Conservation (phyloP, 2,329 filamentous ascomycete genomes). For the Ramularia collo-cygni region DNA sequence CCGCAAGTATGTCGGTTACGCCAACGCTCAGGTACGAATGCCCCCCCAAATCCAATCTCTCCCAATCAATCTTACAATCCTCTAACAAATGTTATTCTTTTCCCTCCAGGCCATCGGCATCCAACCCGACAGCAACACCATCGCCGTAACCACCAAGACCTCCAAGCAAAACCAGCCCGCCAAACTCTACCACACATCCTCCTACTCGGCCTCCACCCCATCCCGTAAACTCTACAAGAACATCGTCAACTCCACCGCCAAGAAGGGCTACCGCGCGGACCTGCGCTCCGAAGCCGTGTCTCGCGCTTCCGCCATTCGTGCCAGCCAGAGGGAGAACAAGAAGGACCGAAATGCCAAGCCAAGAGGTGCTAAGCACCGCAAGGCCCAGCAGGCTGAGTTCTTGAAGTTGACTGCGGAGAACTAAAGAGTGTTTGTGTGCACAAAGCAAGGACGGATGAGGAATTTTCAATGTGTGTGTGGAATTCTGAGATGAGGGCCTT, state of each 20-base stretch:
- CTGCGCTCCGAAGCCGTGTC: slow-evolving; percentile 61
- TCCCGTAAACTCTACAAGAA: slow-evolving; percentile 84
- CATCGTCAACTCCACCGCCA: slow-evolving; percentile 75
- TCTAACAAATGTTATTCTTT: slow-evolving; percentile 1
- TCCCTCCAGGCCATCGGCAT: slow-evolving; percentile 69
- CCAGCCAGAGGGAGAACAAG: slow-evolving; percentile 67
- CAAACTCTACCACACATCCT: slow-evolving; percentile 56
- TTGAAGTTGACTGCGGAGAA: slow-evolving; percentile 5
- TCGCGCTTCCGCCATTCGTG: slow-evolving; percentile 70
- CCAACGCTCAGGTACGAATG: slow-evolving; percentile 76
- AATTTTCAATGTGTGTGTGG: neutral
- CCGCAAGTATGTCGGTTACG: slow-evolving; percentile 90
- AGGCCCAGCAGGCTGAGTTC: slow-evolving; percentile 18
- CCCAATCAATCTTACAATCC: slow-evolving; percentile 6
- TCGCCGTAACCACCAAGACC: slow-evolving; percentile 83
- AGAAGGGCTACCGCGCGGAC: slow-evolving; percentile 68
- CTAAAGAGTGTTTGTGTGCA: neutral
- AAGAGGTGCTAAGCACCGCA: slow-evolving; percentile 29
- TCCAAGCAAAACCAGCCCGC: slow-evolving; percentile 67
- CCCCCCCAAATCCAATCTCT: slow-evolving; percentile 1
- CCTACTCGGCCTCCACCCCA: slow-evolving; percentile 65
- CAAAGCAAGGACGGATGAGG: neutral
- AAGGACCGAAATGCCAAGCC: slow-evolving; percentile 58
- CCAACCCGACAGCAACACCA: slow-evolving; percentile 67
- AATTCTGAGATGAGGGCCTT: too few relatives aligned